Evolutionary conservation across 495 filamentous ascomycete species (phyloP), one percentile per base, ranked within the genome.

Genomic region (Neurospora sp.): DNA sequence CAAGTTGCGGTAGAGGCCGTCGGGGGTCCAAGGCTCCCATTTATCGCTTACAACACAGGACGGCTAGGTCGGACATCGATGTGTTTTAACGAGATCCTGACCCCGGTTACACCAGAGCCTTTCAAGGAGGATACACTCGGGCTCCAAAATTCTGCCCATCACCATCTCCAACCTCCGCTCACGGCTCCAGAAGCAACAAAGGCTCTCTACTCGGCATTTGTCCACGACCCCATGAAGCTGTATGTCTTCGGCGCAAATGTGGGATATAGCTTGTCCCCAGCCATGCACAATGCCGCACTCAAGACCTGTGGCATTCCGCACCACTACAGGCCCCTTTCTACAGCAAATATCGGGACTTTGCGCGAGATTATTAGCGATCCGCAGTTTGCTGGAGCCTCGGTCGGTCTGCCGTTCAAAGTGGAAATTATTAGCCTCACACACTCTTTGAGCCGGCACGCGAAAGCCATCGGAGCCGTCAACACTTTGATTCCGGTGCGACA

Each of bases 231-330:
- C 0, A 84, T 93, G 73, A 84, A 90, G 39, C 91, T 93, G 73
- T 92, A 90, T 76, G 89, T 93, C 69, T 86, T 91, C 34, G 92
- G 91, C 6, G 89, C 88, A 36, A 90, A 85, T 73, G 90, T 92
- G 6, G 83, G 86, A 66, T 92, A 92, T 81, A 92, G 89, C 83
- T 80, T 93, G 72, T 92, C 90, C 1, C 91, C 92, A 1, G 88
- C 87, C 1, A 94, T 93, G 91, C 90, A 93, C 78, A 92, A 91
- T 72, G 90, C 90, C 5, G 91, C 91, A 11, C 89, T 90, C 77
- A 81, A 84, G 62, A 87, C 87, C 40, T 92, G 88, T 74, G 91
- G 91, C 8, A 86, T 93, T 80, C 85, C 84, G 37, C 90, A 94
- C 75, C 83, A 85, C 36, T 93, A 91, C 77, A 82, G 84, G 38